Conservation (phyloP, 2,329 filamentous ascomycete genomes). For the Colletotrichum sp. region DNA sequence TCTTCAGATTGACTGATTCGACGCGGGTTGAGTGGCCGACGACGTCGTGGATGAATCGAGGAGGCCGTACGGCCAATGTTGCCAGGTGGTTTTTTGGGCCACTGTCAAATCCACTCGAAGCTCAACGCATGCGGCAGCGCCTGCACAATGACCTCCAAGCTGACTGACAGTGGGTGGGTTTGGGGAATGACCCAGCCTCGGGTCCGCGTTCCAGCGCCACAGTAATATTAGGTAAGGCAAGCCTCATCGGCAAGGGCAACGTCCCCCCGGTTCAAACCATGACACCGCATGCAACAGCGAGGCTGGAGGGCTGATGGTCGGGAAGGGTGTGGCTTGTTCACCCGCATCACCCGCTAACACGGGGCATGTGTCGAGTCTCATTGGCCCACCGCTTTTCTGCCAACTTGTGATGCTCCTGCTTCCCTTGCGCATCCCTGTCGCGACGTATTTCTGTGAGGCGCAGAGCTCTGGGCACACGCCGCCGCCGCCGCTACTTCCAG, state of each 20-base stretch:
- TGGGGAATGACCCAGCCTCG: constrained; percentile 8
- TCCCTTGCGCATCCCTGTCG: constrained; percentile 14
- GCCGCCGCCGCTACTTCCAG: constrained; percentile 12
- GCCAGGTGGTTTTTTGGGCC: constrained; percentile 20
- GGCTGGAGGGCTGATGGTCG: constrained; percentile 10
- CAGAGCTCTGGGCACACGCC: constrained; percentile 22
- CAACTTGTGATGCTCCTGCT: neutral
- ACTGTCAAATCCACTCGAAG: constrained; percentile 8
- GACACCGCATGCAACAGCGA: constrained; percentile 1
- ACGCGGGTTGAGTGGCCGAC: neutral
- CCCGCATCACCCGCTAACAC: neutral
- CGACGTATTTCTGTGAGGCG: constrained; percentile 19
- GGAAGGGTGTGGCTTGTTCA: constrained; percentile 3
- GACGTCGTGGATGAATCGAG: neutral
- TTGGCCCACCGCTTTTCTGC: neutral
- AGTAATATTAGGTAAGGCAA: neutral
- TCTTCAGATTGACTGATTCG: neutral
- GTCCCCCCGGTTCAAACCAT: neutral
- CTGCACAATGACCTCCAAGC: neutral
- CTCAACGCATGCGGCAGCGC: neutral
- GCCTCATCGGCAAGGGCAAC: neutral
- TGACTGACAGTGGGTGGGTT: neutral
- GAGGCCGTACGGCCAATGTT: neutral
- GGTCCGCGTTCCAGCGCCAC: neutral
- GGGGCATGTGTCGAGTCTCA: neutral